Conservation (phyloP, 2,329 filamentous ascomycete genomes). For the Waltergamsia citrina region DNA sequence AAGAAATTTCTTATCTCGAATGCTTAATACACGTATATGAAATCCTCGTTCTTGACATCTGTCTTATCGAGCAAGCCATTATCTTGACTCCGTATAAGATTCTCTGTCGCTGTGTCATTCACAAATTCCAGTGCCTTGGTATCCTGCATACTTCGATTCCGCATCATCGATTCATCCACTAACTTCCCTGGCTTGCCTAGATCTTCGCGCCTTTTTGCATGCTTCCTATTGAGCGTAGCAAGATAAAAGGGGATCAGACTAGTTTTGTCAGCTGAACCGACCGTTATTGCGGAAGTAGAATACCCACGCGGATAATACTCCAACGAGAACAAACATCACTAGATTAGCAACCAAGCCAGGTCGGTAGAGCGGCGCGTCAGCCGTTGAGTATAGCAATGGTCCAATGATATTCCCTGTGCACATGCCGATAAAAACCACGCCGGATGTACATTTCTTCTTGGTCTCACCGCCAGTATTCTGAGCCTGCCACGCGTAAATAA, state of each 20-base stretch:
- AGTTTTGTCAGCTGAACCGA: not conserved
- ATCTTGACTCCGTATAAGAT: no score
- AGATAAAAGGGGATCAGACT: constrained; percentile 29
- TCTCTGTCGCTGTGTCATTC: no score
- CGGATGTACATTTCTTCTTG: constrained; percentile 55
- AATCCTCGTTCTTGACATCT: no score
- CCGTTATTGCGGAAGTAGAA: not conserved
- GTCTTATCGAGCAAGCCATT: no score
- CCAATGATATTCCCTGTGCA: constrained; percentile 57
- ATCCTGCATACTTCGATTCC: constrained; percentile 4
- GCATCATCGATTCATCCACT: constrained; percentile 41
- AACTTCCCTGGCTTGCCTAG: constrained; percentile 47
- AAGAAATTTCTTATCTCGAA: no score
- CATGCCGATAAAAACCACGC: constrained; percentile 50
- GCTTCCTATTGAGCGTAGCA: constrained; percentile 39
- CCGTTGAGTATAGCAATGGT: constrained; percentile 47
- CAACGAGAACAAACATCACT: constrained; percentile 38
- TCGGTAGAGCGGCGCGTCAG: constrained; percentile 47
- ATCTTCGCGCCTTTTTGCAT: constrained; percentile 38
- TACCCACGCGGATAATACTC: not conserved
- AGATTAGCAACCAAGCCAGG: constrained; percentile 51
- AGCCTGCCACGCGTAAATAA: constrained; percentile 47
- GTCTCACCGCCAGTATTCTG: constrained; percentile 57
- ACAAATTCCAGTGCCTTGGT: constrained; percentile 8
- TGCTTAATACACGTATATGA: no score